Percentiles rank a stretch among this genome's conserved stretches.
Evolutionary conservation across 441 rosid genomes (phyloP).

Genomic region (Pelargonium citronellum): DNA sequence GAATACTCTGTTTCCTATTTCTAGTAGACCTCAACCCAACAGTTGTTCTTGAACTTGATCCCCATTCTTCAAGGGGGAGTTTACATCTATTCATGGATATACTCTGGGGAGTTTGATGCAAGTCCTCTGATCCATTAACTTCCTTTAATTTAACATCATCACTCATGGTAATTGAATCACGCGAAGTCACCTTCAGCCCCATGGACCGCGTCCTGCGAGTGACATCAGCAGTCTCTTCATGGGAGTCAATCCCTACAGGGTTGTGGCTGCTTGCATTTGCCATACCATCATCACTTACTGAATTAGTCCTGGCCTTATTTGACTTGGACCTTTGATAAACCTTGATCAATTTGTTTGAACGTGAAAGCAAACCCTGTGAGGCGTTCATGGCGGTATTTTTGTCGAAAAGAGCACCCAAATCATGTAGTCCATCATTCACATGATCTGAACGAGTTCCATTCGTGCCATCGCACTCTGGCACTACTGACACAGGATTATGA

Average conservation of each 20-base stretch:
- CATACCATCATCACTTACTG: conserved; percentile 31
- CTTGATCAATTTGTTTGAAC: conserved; percentile 59
- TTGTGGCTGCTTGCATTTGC: conserved; percentile 38
- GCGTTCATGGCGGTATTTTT: conserved; percentile 32
- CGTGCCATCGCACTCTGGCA: conserved; percentile 20
- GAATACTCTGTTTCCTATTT: conserved; percentile 66
- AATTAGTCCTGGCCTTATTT: conserved; percentile 38
- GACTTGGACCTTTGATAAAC: conserved; percentile 76
- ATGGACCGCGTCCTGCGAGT: conserved; percentile 32
- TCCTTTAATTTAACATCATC: conserved; percentile 23
- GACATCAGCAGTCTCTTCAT: conserved; percentile 37
- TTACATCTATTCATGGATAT: conserved; percentile 35
- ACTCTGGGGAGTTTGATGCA: conserved; percentile 20
- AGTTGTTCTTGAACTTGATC: conserved; percentile 56
- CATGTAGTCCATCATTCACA: conserved; percentile 28
- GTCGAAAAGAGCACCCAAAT: conserved; percentile 33
- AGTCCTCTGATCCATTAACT: conserved; percentile 37
- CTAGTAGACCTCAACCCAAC: conserved; percentile 79
- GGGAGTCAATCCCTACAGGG: conserved; percentile 29
- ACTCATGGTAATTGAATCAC: conserved; percentile 26
- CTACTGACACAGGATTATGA: conserved; percentile 26
- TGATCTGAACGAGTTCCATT: conserved; percentile 19
- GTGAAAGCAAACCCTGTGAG: conserved; percentile 27
- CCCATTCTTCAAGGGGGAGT: conserved; percentile 54
- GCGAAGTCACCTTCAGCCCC: conserved; percentile 29